Conservation (phyloP, 352 stramenopile species). For the Phytopythium helicoides region DNA sequence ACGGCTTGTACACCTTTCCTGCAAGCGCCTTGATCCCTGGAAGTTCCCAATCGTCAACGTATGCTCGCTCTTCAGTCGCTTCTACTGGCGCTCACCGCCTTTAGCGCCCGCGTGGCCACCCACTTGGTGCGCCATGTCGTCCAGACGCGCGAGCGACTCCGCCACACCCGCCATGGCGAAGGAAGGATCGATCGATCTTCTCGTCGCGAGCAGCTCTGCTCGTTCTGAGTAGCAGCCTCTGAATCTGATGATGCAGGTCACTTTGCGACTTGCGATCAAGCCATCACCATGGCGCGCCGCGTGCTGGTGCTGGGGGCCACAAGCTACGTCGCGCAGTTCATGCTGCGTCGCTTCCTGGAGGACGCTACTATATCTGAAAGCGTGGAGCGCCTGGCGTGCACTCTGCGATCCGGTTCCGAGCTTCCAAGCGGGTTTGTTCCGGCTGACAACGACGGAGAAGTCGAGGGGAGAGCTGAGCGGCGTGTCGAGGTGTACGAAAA, state of each 20-base stretch:
- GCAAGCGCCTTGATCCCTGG: constrained; percentile 59
- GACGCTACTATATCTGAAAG: neutral
- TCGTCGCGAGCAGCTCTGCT: no score
- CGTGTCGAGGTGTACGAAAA: constrained; percentile 38
- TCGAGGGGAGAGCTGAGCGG: neutral
- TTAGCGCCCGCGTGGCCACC: constrained; percentile 73
- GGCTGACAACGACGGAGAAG: neutral
- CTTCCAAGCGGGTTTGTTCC: constrained; percentile 30
- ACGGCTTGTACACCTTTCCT: constrained; percentile 83
- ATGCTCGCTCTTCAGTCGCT: no score
- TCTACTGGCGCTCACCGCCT: constrained; percentile 31
- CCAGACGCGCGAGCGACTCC: constrained; percentile 20
- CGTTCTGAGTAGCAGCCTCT: no score
- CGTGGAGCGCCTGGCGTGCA: constrained; percentile 30
- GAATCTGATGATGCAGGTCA: constrained; percentile 4
- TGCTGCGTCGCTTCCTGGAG: constrained; percentile 32
- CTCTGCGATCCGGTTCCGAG: constrained; percentile 16
- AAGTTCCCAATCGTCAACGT: neutral
- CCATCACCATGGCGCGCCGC: constrained; percentile 15
- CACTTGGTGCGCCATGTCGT: constrained; percentile 71
- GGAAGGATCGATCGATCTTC: no score
- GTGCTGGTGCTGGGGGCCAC: constrained; percentile 57
- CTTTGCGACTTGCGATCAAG: neutral
- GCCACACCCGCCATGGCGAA: no score
- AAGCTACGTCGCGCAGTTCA: constrained; percentile 70